These are phyloP conservation scores for Begonia masoniana DNA, from an alignment of 306 rosid genomes.

Conservation along the genomic window DNA sequence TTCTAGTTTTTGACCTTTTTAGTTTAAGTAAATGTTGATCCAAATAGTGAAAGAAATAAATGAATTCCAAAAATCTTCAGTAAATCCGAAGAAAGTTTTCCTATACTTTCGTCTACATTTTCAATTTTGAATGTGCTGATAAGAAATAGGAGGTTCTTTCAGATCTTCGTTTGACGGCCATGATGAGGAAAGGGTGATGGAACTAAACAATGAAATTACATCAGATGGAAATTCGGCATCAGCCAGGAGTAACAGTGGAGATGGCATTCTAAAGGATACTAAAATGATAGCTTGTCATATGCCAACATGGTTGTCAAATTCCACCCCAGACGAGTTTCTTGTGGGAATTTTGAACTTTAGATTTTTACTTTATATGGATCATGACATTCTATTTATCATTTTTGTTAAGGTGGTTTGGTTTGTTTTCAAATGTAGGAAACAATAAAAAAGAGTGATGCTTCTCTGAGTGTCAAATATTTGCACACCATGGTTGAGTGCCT, in stretches of 20 bases:
- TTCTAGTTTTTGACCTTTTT: too few species aligned
- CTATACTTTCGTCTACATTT: too few species aligned
- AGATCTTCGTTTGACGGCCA: slow-evolving; percentile 74
- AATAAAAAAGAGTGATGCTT: slow-evolving; percentile 82
- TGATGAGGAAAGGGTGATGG: slow-evolving; percentile 55
- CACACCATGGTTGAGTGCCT: slow-evolving; percentile 99
- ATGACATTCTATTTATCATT: slow-evolving; percentile 11
- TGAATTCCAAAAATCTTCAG: too few species aligned
- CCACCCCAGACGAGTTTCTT: slow-evolving; percentile 98
- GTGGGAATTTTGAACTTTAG: slow-evolving; percentile 31
- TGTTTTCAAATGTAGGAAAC: slow-evolving; percentile 51
- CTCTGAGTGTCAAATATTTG: slow-evolving; percentile 80
- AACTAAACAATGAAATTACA: slow-evolving; percentile 43
- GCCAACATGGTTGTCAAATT: slow-evolving; percentile 88
- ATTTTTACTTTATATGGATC: slow-evolving; percentile 5
- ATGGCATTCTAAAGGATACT: slow-evolving; percentile 34
- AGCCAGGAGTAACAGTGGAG: slow-evolving; percentile 43
- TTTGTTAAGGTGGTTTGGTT: slow-evolving; percentile 20
- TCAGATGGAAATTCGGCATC: slow-evolving; percentile 38
- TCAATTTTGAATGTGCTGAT: too few species aligned
- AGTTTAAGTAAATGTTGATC: too few species aligned
- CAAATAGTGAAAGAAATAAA: too few species aligned
- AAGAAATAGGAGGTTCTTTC: slow-evolving; percentile 11
- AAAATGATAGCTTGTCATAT: slow-evolving; percentile 41
- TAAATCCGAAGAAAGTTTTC: too few species aligned